Evolutionary conservation across 768 basidiomycete genomes (phyloP).

Genomic region (Lactifluus rugatus): DNA sequence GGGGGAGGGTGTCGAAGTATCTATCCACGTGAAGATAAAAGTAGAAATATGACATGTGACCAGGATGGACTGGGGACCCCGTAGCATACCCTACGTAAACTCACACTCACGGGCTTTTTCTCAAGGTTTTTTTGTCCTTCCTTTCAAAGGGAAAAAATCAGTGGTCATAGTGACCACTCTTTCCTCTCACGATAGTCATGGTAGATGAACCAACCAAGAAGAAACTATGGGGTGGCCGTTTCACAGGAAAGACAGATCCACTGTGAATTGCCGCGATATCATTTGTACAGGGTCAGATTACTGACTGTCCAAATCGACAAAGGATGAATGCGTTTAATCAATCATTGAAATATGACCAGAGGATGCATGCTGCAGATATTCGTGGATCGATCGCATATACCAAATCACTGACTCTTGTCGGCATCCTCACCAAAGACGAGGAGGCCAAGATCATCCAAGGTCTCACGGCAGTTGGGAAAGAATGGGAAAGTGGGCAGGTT

Average conservation of each 20-base stretch:
- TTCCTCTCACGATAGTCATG: conserved; percentile 21
- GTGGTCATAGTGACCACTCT: no score
- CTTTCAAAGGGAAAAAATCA: background rate
- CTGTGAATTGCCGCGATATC: conserved; percentile 38
- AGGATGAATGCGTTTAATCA: conserved; percentile 99
- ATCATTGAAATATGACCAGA: conserved; percentile 86
- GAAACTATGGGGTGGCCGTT: conserved; percentile 83
- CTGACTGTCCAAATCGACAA: conserved; percentile 4
- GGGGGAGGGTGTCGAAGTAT: background rate
- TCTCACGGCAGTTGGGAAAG: conserved; percentile 61
- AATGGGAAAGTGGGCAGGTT: conserved; percentile 78
- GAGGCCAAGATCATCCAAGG: conserved; percentile 63
- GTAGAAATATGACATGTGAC: background rate
- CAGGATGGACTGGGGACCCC: background rate
- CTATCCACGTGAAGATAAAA: background rate
- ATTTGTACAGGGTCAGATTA: conserved; percentile 10
- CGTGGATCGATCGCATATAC: conserved; percentile 94
- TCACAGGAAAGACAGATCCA: conserved; percentile 82
- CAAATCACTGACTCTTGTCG: conserved; percentile 69
- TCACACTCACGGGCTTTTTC: background rate
- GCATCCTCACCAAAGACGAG: conserved; percentile 75
- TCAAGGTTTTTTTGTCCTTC: background rate
- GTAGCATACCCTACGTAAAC: no score
- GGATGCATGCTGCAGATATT: conserved; percentile 90
- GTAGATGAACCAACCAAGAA: conserved; percentile 43